Evolutionary conservation across 2,329 filamentous ascomycete genomes (phyloP), one percentile per base, ranked within the genome.

Genomic region (Aspergillus fischeri): DNA sequence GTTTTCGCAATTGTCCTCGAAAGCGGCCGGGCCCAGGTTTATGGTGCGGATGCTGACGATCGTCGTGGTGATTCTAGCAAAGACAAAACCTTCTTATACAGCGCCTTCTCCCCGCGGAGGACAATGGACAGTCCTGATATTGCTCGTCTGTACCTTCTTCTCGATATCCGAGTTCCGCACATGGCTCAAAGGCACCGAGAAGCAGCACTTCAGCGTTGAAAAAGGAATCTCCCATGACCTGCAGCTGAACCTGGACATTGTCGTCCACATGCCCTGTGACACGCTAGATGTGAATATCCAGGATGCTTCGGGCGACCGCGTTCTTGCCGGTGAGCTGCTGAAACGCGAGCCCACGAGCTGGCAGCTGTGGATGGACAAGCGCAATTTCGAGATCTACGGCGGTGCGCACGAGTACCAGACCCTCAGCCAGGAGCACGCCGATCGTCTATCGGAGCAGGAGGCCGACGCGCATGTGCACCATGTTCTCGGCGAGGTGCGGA

Each of bases 251-350:
- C 80, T 99, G 57, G 94, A 99, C 75, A 81, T 95, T n/a, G 90
- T 97, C 4, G 82, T 99, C 51, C 83, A 83, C 53, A 99, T 99
- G 94, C 79, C 82, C 65, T 99, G 94, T 80, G 78, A 82, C 56
- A 88, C 95, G 70, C 78, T 99, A n/a, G 90, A 96, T 77, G 81
- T 99, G 75, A 97, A 99, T 77, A 92, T 99, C 52, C 94, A 97
- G 78, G 94, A 99, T 74, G 92, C 93, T 2, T 86, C 91, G 0
- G 92, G 94, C 53, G 94, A 99, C 74, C 87, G 90, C 61, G 96
- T 97, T 67, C 82, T 96, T 29, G 94, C 94, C 2, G 90, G 84
- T 3, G 81, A 87, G 41, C 80, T 87, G 61, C 80, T 99, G 60
- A 81, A 84, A 62, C 87, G 85, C 68, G 91, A 97, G 67, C 78